These are phyloP conservation scores for Auricularia cornea DNA, from an alignment of 768 basidiomycete species.

Conservation along the genomic window DNA sequence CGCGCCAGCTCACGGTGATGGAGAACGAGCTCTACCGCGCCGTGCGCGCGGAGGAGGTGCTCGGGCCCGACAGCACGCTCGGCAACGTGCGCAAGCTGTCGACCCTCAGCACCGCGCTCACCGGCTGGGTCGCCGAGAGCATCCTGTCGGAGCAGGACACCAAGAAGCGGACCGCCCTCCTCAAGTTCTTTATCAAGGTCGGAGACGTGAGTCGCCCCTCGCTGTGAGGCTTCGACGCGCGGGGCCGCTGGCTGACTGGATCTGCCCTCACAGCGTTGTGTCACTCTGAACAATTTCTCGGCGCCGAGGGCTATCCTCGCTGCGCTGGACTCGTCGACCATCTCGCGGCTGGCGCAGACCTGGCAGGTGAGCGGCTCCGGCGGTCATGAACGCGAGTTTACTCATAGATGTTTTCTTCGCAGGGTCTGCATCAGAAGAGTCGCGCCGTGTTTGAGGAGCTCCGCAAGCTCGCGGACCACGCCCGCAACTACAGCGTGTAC, in stretches of 20 bases:
- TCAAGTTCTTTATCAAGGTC: conserved; percentile 92
- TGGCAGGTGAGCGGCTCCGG: conserved; percentile 65
- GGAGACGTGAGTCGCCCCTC: conserved; percentile 57
- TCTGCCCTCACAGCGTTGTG: conserved; percentile 59
- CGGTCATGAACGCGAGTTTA: neutral
- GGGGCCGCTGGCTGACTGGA: conserved; percentile 2
- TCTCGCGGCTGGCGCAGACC: conserved; percentile 84
- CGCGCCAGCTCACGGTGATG: conserved; percentile 89
- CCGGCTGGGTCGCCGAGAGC: conserved; percentile 93
- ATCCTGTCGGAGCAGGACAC: conserved; percentile 85
- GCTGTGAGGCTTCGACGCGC: conserved; percentile 1
- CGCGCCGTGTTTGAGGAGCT: conserved; percentile 68
- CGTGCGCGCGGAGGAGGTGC: conserved; percentile 80
- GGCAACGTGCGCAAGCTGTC: conserved; percentile 74
- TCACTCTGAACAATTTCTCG: conserved; percentile 78
- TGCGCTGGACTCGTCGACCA: conserved; percentile 91
- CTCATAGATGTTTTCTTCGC: neutral
- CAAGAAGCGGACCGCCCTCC: conserved; percentile 66
- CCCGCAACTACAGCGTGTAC: conserved; percentile 86
- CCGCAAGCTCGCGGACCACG: conserved; percentile 83
- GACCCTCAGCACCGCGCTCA: conserved; percentile 83
- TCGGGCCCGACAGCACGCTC: conserved; percentile 53
- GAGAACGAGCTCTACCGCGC: conserved; percentile 82
- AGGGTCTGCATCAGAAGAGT: conserved; percentile 84
- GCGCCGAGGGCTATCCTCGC: conserved; percentile 88